Evolutionary conservation across 1,139 yeast genomes (phyloP), one percentile per base, ranked within the genome.

Genomic region (Blastobotrys illinoisensis): DNA sequence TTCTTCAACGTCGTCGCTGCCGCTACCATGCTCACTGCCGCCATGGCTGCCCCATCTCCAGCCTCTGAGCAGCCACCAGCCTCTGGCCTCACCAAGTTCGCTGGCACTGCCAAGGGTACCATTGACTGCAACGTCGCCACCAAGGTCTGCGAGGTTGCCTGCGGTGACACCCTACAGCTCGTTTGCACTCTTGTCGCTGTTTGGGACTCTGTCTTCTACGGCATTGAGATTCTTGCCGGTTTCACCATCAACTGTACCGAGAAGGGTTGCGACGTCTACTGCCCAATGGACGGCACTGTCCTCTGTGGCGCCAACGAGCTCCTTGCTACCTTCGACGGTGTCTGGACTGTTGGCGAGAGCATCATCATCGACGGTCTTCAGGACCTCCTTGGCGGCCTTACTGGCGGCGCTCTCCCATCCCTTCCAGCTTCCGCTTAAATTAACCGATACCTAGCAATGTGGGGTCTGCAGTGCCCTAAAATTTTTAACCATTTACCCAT

Each of bases 191-290:
- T 56, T 44, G 58, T 58, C 36, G 59, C 53, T 47, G 54, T 46
- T n/a, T 52, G 54, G 45, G 61, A 58, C 54, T 52, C 58, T 48
- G 56, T 48, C 40, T 56, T 57, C 53, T 58, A 58, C 53, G 60
- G 59, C n/a, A 44, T 56, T 44, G 61, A 57, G 47, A 44, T 46
- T 18, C 54, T 58, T 18, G 56, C 54, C 32, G 61, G 61, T 21
- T 51, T 55, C 51, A 47, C 54, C 16, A 50, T 58, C 36, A 32
- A 50, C 46, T 58, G 61, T 47, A 40, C 56, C 44, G 54, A 51
- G 36, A 28, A 47, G 44, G 59, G 60, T 20, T 58, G 61, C 52
- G 51, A 55, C 46, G 61, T 54, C 24, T 50, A 26, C 51, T 58
- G 60, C 54, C 54, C 58, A 20, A 51, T 48, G 32, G 57, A 58